phyloP scores from a whole-genome alignment of 495 filamentous ascomycete species.

The Talaromyces thailandensis region DNA sequence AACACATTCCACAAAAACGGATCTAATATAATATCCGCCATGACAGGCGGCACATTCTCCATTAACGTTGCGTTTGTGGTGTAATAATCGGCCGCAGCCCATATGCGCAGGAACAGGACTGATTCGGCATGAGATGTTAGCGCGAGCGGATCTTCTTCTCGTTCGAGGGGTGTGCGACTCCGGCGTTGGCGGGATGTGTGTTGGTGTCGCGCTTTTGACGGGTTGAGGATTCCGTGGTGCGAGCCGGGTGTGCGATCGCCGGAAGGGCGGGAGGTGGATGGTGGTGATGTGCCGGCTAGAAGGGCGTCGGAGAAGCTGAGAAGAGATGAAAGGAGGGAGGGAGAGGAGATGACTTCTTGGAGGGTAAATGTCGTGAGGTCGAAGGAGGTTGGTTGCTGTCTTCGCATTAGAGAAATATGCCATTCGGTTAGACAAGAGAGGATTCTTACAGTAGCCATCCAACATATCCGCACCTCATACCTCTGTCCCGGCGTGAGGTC shows the following conservation, averaged over 20 bases:
- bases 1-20: constrained; percentile 68
- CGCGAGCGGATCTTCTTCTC: not conserved
- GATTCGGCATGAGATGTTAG: constrained; percentile 33
- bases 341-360: constrained; percentile 45
- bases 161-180: not conserved
- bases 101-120: constrained; percentile 67
- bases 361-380: constrained; percentile 54
- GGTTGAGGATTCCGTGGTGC: constrained; percentile 8
- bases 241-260: constrained; percentile 8
- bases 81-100: constrained; percentile 76
- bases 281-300: constrained; percentile 16
- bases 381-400: constrained; percentile 83
- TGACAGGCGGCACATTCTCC: constrained; percentile 62
- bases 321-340: constrained; percentile 54
- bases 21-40: constrained; percentile 82
- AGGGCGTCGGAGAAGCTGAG: constrained; percentile 50
- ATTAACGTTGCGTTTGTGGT: constrained; percentile 65
- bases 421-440: constrained; percentile 2
- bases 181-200: not conserved
- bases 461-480: constrained; percentile 91
- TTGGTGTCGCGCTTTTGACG: not conserved
- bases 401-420: not conserved
- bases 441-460: constrained; percentile 75
- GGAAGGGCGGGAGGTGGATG: not conserved
- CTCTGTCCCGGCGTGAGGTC: constrained; percentile 61